Evolutionary conservation across 495 filamentous ascomycete species (phyloP), one percentile per base, ranked within the genome.

Genomic region (Hyaloscypha variabilis): DNA sequence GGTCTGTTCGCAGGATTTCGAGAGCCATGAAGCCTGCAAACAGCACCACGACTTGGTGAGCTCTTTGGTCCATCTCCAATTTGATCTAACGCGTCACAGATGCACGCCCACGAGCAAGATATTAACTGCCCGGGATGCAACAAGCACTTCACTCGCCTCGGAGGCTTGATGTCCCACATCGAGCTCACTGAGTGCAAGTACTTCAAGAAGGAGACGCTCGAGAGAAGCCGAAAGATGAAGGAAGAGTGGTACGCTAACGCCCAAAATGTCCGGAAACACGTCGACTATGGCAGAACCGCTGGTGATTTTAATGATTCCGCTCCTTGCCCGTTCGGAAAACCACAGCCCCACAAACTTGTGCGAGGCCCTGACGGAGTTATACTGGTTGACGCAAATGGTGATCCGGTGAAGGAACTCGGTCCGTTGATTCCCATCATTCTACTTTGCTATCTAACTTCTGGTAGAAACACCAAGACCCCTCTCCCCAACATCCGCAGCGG

Each of bases 11-110:
- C 31, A 58, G 14, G 69, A 72, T 24, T 72, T 67, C 49, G 42
- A 31, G 19, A 67, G 54, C 19, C 53, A 54, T 5, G 56, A 58
- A 14, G 69, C 63, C 2, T 54, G n/a, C 21, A 61, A 67, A 10
- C 29, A 28, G 14, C 69, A 72, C 31, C 51, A 67, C 42, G 49
- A 62, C 50, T 52, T 60, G 52, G 66, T 69, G 66, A 66, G 59
- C 46, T 2, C 56, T 3, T 25, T 11, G 19, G 11, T 51, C 24
- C 14, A 34, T 6, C 19, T 36, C 21, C 1, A 56, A 34, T 17
- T 6, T 10, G 6, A 21, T 31, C 24, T 57, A 63, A 49, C 25
- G n/a, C 30, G 28, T 8, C 24, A 21, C 46, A 71, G 69, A 42
- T 55, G 14, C 69, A 72, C 42, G 8, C 66, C 34, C 55, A 51